Percentiles rank a stretch among this genome's conserved stretches.
Conservation (phyloP, 148 eudicot species). For the Polygonum aviculare region DNA sequence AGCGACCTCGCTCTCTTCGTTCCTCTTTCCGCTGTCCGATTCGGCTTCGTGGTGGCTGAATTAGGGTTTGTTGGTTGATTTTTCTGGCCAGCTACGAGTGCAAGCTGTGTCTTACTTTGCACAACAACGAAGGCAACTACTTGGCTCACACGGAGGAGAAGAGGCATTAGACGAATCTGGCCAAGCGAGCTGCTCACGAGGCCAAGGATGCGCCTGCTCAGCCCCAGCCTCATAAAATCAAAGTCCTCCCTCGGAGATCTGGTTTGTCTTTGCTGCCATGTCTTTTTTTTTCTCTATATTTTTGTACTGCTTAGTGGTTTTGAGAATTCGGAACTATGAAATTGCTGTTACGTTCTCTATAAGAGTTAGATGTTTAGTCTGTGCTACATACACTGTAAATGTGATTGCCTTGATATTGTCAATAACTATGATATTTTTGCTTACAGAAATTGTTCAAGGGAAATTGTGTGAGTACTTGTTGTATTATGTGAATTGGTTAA, state of each 20-base stretch:
- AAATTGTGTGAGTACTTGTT: background rate
- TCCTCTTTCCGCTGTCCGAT: background rate
- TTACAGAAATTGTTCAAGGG: too few species aligned
- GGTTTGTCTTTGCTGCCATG: constrained; percentile 25
- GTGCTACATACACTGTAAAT: too few species aligned
- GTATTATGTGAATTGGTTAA: background rate
- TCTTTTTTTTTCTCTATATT: too few species aligned
- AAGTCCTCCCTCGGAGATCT: constrained; percentile 43
- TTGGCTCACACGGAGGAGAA: constrained; percentile 98
- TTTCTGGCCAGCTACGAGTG: constrained; percentile 63
- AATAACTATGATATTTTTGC: too few species aligned
- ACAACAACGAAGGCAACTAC: constrained; percentile 96
- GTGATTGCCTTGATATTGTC: too few species aligned
- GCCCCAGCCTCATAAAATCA: constrained; percentile 86
- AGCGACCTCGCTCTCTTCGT: background rate
- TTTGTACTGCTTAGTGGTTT: too few species aligned
- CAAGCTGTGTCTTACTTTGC: constrained; percentile 79
- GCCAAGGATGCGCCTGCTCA: constrained; percentile 96
- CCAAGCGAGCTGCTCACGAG: constrained; percentile 94
- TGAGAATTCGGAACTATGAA: too few species aligned
- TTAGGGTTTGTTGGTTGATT: background rate
- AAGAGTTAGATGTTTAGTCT: too few species aligned
- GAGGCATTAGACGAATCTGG: constrained; percentile 92
- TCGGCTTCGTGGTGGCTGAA: background rate
- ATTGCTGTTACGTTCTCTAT: too few species aligned